Evolutionary conservation across 2,329 filamentous ascomycete species (phyloP), one percentile per base, ranked within the genome.

Genomic region (Nigrograna mackinnonii): DNA sequence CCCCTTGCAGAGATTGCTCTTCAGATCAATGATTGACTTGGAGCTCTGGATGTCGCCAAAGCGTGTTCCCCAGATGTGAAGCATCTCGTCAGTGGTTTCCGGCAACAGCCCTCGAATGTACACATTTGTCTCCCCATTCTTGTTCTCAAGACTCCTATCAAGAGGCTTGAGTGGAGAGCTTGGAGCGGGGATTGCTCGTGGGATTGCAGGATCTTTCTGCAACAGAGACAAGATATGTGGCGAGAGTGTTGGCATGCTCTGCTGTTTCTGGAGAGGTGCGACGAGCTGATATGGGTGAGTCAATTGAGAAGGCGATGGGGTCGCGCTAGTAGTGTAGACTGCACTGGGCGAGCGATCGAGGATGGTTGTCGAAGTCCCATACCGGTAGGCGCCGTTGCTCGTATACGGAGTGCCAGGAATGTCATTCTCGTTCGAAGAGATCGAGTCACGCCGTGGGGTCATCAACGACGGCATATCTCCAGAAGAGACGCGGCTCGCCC

Each of bases 61-160:
- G 37, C 92, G 88, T 55, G 83, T 79, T 32, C 92, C 87, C 72
- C 94, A 97, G 32, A 79, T 78, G 57, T 87, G 81, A 14, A 99
- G 77, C 64, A 95, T 86, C 37, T 95, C 88, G 61, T 99, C 94
- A 36, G 95, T 94, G 1, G 92, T 99, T 58, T 95, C 92, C 0
- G 94, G 92, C 51, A 95, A 88, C 49, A 99, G 85, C 14, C 95
- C 95, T 47, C 94, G 89, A 52, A 99, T 96, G 76, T 99, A 99
- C 52, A 99, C 92, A 62, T 99, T 99, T 50, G 91, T 94, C 64
- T 97, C 96, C 33, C 91, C 91, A 35, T 88, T 94, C 45, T 91
- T 87, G 62, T 97, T 97, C 72, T 96, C 89, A 36, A 99, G 78
- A 63, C 91, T 95, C 69, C 96, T 91, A 51, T 96, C 92, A 20